Evolutionary conservation across 768 basidiomycete species (phyloP).

Genomic region (Suillus clintonianus): DNA sequence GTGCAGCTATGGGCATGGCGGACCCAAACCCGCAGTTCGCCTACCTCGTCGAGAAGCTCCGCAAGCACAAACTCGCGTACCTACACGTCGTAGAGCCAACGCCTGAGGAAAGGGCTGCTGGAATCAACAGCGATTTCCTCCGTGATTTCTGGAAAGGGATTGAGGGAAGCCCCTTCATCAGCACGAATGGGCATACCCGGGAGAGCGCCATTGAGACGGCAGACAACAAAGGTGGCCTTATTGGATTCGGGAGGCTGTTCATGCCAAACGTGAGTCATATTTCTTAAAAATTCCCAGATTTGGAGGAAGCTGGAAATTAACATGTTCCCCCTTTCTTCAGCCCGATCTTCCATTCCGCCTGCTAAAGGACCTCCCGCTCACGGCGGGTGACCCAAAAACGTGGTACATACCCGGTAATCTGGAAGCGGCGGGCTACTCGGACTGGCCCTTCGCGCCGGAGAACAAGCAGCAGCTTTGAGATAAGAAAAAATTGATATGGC

Average conservation of each 20-base stretch:
- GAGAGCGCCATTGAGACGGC: slow-evolving; percentile 40
- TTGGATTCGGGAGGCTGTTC: slow-evolving; percentile 40
- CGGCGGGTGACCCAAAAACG: slow-evolving; percentile 15
- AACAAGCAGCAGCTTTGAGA: background rate
- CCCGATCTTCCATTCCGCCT: slow-evolving; percentile 36
- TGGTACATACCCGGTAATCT: slow-evolving; percentile 27
- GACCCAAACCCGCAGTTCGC: slow-evolving; percentile 58
- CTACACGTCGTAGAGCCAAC: slow-evolving; percentile 51
- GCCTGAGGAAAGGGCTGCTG: slow-evolving; percentile 9
- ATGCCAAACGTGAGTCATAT: slow-evolving; percentile 38
- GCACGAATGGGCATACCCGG: slow-evolving; percentile 46
- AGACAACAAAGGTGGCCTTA: slow-evolving; percentile 32
- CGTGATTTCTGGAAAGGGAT: slow-evolving; percentile 42
- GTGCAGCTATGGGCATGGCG: slow-evolving; percentile 50
- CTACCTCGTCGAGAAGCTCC: slow-evolving; percentile 46
- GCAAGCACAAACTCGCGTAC: slow-evolving; percentile 46
- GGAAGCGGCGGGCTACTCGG: slow-evolving; percentile 29
- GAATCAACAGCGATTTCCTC: slow-evolving; percentile 43
- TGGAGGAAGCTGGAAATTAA: background rate
- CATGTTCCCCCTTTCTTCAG: slow-evolving; percentile 8
- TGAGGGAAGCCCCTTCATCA: slow-evolving; percentile 38
- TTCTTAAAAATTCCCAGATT: background rate
- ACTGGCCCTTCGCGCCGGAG: slow-evolving; percentile 26
- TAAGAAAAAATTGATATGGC: background rate
- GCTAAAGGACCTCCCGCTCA: slow-evolving; percentile 19